phyloP scores from a whole-genome alignment of 169 alveolate genomes.

The Plasmodium inui region DNA sequence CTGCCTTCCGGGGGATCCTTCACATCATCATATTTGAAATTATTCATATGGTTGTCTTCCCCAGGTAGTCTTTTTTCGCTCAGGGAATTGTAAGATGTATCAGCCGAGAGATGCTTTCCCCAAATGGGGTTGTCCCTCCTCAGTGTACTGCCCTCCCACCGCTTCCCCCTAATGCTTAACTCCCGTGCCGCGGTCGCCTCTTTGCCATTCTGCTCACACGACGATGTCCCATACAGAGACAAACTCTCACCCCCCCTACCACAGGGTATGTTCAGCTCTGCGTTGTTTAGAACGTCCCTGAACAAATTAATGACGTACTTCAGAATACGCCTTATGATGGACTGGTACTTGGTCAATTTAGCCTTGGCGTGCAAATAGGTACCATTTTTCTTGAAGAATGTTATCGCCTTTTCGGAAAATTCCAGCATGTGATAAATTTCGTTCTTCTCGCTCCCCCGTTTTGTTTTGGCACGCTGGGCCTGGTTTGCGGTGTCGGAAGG shows the following conservation, averaged over 20 bases:
- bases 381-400: slow-evolving; percentile 48
- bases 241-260: background rate
- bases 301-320: slow-evolving; percentile 61
- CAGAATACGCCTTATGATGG: slow-evolving; percentile 49
- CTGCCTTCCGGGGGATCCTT: background rate
- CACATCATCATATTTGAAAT: background rate
- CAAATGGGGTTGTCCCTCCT: background rate
- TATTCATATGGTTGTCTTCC: background rate
- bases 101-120: background rate
- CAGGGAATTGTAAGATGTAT: background rate
- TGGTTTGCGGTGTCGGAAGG: background rate
- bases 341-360: slow-evolving; percentile 45
- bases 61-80: background rate
- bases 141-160: background rate
- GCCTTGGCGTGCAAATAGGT: slow-evolving; percentile 41
- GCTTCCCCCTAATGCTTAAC: background rate
- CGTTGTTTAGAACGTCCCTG: slow-evolving; percentile 64
- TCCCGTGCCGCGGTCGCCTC: background rate
- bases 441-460: slow-evolving; percentile 9
- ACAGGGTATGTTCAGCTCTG: slow-evolving; percentile 44
- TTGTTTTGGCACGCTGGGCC: background rate
- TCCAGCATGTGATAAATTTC: slow-evolving; percentile 63
- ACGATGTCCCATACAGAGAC: background rate
- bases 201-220: background rate
- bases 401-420: slow-evolving; percentile 70